Base-by-base conservation (phyloP, 1,139 yeast genomes). In the Barnettozyma hawaiiensis region DNA sequence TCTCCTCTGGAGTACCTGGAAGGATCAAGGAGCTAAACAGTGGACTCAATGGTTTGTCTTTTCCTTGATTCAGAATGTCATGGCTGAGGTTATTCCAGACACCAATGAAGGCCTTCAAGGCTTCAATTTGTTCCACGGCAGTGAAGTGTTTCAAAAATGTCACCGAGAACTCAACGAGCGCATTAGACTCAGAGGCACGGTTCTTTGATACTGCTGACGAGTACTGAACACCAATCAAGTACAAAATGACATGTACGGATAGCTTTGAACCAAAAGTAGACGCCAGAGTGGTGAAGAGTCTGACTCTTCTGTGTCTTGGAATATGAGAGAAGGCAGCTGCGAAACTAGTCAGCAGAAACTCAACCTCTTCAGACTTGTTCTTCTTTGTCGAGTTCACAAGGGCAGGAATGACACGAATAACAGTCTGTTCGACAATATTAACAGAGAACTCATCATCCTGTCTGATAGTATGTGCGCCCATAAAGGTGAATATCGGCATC, bases 401-500 rank as follows among this genome's bases (percentile, higher is more conserved):
- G 0, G 97, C 96, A 4, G 98, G 98, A 37, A 92, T 81, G 40
- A 92, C 96, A 54, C 85, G 82, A 14, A 85, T 71, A 42, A 92
- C 84, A 3, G 99, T 92, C 61, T 87, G 94, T 58, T 89, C 96
- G 49, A 94, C 87, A 31, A 92, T 97, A 51, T 85, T 84, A 36
- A 85, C 85, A 2, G 97, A 86, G 60, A 86, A 90, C 58, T 89
- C 97, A 61, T 92, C 97, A 63, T 92, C 98, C 66, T 92, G 97
- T 59, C 96, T 82, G 41, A 94, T 78, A 11, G 97, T 89, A 57
- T 89, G 95, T 24, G 97, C 96, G 45, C 99, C 99, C 98, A 92
- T 92, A 58, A 92, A 94, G 0, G 98, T 94, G 69, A 92, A 92
- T 43, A 92, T 90, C 16, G 99, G 98, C 99, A 92, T 92, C 12